Evolutionary conservation across 768 basidiomycete species (phyloP), one percentile per base, ranked within the genome.

Genomic region (Glaciozyma antarctica): DNA sequence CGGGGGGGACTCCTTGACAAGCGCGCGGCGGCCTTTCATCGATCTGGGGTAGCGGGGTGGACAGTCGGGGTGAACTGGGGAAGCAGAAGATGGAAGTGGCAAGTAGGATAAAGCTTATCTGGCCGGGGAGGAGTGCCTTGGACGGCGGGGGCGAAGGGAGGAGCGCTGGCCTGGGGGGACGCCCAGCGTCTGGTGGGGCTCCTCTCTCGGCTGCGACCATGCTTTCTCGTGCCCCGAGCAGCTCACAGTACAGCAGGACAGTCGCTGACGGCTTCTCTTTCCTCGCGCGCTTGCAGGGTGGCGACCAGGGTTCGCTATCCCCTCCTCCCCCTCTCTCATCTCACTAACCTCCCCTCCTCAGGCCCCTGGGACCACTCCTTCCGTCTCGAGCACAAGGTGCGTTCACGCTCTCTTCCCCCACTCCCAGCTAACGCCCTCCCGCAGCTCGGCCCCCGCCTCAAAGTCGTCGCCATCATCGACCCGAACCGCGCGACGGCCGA

Each of bases 381-480:
- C 77, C 78, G 79, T 66, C 76, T 80, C 69, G 79, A 80, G 68
- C 77, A 69, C 65, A 55, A 51, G 26, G 62, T 44, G 6, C 8
- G 45, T 24, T 26, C 57, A 48, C 5, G 30, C 41, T 24, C 26
- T 38, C 8, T 21, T 16, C 7, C 5, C 6, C 21, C 19, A 24
- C 17, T 38, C 58, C 32, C 41, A 22, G 34, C 17, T 26, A 4
- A 41, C 32, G 32, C 13, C 41, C 28, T n/a, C n/a, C 5, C 43
- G 34, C 93, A 98, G 81, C 87, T 98, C 66, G 94, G 94, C 55
- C 86, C 85, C 26, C 89, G 94, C 70, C 88, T 98, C 77, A 97
- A 94, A 77, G 90, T 99, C 63, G 85, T 93, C 68, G 94, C 90
- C 30, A 81, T 99, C 64, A 86, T 99, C 74, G 94, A 99, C 77